Percentiles rank a stretch among this genome's conserved stretches.
Conservation (phyloP, 768 basidiomycete species). For the Auriscalpium vulgare region DNA sequence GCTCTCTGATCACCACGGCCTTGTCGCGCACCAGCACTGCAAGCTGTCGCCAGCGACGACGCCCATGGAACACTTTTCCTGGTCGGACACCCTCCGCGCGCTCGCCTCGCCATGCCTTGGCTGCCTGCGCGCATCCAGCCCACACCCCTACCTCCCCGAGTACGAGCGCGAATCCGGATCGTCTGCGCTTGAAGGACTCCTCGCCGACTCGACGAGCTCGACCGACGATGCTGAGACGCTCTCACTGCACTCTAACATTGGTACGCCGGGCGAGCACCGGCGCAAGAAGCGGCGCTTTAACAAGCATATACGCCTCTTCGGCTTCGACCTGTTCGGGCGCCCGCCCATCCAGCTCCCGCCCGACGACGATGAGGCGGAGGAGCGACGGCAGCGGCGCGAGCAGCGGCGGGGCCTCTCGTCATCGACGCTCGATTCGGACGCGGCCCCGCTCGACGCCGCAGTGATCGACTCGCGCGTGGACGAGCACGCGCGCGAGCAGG, state of each 20-base stretch:
- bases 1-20: too few relatives aligned
- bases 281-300: conserved; percentile 15
- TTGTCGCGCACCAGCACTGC: too few relatives aligned
- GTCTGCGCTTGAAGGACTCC: conserved; percentile 41
- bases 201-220: conserved; percentile 37
- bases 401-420: conserved; percentile 16
- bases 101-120: conserved; percentile 52
- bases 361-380: conserved; percentile 35
- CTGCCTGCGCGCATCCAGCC: conserved; percentile 32
- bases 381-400: background rate
- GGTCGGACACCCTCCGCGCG: conserved; percentile 53
- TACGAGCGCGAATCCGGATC: conserved; percentile 27
- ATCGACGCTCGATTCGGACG: conserved; percentile 61
- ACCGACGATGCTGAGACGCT: conserved; percentile 48
- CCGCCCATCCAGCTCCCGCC: conserved; percentile 51
- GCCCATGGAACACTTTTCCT: conserved; percentile 44
- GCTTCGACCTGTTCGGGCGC: conserved; percentile 60
- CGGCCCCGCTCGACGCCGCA: conserved; percentile 52
- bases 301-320: conserved; percentile 50
- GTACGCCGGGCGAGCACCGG: conserved; percentile 24
- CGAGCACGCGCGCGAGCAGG: conserved; percentile 32
- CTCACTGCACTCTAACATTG: conserved; percentile 60
- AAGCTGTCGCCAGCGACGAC: too few relatives aligned
- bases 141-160: conserved; percentile 16
- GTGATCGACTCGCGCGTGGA: conserved; percentile 40